phyloP scores from a whole-genome alignment of 352 stramenopile species.

The Peronospora belbahrii region DNA sequence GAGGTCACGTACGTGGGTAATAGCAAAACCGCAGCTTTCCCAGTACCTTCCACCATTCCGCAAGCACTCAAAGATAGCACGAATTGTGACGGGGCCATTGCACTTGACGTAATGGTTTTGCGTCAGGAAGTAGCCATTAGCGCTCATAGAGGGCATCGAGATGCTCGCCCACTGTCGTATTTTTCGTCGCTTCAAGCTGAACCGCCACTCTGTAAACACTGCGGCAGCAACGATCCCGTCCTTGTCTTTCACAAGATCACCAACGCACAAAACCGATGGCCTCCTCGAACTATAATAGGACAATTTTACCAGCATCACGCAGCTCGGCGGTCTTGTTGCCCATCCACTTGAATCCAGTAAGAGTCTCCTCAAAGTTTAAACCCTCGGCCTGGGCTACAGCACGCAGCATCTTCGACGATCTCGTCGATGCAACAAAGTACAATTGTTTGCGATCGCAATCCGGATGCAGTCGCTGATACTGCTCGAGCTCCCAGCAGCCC shows the following conservation, averaged over 20 bases:
- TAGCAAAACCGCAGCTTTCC: conserved; percentile 70
- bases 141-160: conserved; percentile 86
- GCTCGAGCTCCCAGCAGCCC: conserved; percentile 86
- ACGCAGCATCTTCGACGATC: conserved; percentile 95
- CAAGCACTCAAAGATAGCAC: conserved; percentile 88
- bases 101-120: conserved; percentile 97
- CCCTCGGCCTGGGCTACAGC: conserved; percentile 89
- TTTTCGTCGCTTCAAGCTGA: conserved; percentile 40
- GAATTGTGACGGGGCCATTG: conserved; percentile 83
- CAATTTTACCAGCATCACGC: conserved; percentile 79
- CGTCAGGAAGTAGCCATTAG: conserved; percentile 95
- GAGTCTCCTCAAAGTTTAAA: conserved; percentile 94
- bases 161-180: conserved; percentile 60
- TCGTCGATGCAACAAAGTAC: conserved; percentile 92
- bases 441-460: conserved; percentile 50
- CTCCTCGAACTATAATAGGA: conserved; percentile 97
- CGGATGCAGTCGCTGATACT: conserved; percentile 52
- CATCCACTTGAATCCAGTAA: conserved; percentile 99
- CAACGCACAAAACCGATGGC: conserved; percentile 97
- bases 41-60: conserved; percentile 87
- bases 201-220: conserved; percentile 86
- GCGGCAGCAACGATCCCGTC: conserved; percentile 92
- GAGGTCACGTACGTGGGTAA: conserved; percentile 80
- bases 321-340: conserved; percentile 85
- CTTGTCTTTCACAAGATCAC: conserved; percentile 97